phyloP scores from a whole-genome alignment of 2,329 filamentous ascomycete genomes.

The Fusarium torreyae region DNA sequence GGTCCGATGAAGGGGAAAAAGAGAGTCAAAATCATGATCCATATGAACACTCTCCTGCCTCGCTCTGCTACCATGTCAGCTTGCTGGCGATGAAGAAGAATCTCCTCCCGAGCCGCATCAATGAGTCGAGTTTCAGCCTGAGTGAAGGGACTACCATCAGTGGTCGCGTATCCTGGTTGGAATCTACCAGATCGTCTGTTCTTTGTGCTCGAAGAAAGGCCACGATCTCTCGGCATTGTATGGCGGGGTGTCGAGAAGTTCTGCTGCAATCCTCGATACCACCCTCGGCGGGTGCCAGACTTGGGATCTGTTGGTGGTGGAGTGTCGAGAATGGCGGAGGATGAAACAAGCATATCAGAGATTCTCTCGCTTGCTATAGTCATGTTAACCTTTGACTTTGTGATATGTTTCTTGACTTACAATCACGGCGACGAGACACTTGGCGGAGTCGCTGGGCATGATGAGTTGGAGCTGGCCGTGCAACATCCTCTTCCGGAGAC shows the following conservation, averaged over 20 bases:
- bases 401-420: slow-evolving; percentile 26
- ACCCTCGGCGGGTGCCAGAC: slow-evolving; percentile 18
- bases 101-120: slow-evolving; percentile 51
- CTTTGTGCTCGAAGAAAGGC: slow-evolving; percentile 45
- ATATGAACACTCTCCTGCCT: slow-evolving; percentile 57
- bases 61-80: slow-evolving; percentile 50
- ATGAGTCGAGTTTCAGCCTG: slow-evolving; percentile 53
- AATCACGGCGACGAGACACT: slow-evolving; percentile 31
- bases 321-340: slow-evolving; percentile 47
- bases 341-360: slow-evolving; percentile 45
- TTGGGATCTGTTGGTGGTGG: slow-evolving; percentile 26
- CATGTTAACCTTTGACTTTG: slow-evolving; percentile 8
- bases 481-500: slow-evolving; percentile 5
- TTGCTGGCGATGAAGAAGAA: slow-evolving; percentile 50
- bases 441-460: slow-evolving; percentile 21
- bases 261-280: slow-evolving; percentile 29
- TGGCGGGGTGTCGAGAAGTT: slow-evolving; percentile 19
- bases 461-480: slow-evolving; percentile 39
- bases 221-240: slow-evolving; percentile 42
- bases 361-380: slow-evolving; percentile 43
- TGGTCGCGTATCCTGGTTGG: slow-evolving; percentile 12
- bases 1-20: slow-evolving; percentile 64
- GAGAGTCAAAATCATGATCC: slow-evolving; percentile 57
- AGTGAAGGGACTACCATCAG: slow-evolving; percentile 48
- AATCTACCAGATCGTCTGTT: slow-evolving; percentile 27